phyloP scores from a whole-genome alignment of 371 early-diverging fungal species.

The Apophysomyces trapeziformis region DNA sequence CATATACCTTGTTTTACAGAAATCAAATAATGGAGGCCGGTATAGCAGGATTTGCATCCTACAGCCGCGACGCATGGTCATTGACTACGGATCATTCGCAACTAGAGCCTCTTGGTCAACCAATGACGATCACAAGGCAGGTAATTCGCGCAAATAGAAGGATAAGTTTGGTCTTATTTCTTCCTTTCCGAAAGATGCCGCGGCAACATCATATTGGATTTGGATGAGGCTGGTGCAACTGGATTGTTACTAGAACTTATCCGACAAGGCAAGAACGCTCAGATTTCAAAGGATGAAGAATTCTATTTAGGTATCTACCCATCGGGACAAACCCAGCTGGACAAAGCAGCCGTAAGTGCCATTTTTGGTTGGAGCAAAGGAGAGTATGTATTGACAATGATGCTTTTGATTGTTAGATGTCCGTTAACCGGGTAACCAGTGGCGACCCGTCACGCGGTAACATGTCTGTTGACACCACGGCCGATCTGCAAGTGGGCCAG shows the following conservation, averaged over 20 bases:
- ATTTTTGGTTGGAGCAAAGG: background rate
- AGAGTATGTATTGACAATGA: background rate
- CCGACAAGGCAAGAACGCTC: slow-evolving; percentile 30
- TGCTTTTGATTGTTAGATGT: slow-evolving; percentile 22
- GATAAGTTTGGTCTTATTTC: background rate
- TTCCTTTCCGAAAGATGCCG: slow-evolving; percentile 47
- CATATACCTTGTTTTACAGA: slow-evolving; percentile 65
- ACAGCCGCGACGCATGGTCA: background rate
- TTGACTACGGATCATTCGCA: slow-evolving; percentile 38
- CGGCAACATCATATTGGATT: slow-evolving; percentile 74
- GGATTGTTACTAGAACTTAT: slow-evolving; percentile 61
- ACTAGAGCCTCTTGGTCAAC: slow-evolving; percentile 56
- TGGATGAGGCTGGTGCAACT: slow-evolving; percentile 70
- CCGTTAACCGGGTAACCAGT: slow-evolving; percentile 68
- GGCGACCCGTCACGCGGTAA: slow-evolving; percentile 81
- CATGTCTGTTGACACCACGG: slow-evolving; percentile 73
- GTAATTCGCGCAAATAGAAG: background rate
- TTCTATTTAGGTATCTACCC: slow-evolving; percentile 58
- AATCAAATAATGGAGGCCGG: slow-evolving; percentile 59
- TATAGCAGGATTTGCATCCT: slow-evolving; percentile 63
- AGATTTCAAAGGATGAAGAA: slow-evolving; percentile 57
- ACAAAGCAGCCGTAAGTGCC: background rate
- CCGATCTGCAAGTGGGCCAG: slow-evolving; percentile 66
- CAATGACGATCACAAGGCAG: slow-evolving; percentile 61
- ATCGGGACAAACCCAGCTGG: slow-evolving; percentile 8